Evolutionary conservation across 441 rosid species (phyloP).

Genomic region (Erodium texanum): DNA sequence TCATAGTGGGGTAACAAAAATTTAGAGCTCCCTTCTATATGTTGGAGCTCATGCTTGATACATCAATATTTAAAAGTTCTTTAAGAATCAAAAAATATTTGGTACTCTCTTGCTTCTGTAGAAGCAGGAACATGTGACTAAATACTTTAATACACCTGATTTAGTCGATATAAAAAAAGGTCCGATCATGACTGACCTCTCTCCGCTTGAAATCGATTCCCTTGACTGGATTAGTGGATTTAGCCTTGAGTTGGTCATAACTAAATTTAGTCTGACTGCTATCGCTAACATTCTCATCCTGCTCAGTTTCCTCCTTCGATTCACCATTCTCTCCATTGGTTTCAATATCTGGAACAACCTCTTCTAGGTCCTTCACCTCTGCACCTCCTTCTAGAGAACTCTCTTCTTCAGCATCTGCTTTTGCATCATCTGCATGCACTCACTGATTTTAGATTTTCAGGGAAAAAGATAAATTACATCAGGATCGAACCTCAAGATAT

Average conservation of each 20-base stretch:
- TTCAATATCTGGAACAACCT: slow-evolving; percentile 35
- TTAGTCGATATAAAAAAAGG: no score
- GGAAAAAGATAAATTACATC: neutral
- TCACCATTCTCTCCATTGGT: slow-evolving; percentile 35
- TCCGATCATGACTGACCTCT: slow-evolving; percentile 52
- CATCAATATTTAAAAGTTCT: no score
- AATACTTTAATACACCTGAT: no score
- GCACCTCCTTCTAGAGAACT: slow-evolving; percentile 28
- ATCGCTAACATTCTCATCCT: slow-evolving; percentile 34
- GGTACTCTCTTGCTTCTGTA: no score
- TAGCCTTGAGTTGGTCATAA: slow-evolving; percentile 80
- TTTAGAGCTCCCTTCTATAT: no score
- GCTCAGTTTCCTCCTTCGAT: slow-evolving; percentile 28
- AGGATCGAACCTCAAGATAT: neutral
- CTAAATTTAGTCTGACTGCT: slow-evolving; percentile 43
- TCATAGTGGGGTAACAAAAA: no score
- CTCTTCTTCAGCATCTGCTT: slow-evolving; percentile 34
- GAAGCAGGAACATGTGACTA: no score
- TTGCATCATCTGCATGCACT: slow-evolving; percentile 33
- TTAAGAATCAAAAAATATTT: no score
- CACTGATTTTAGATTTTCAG: slow-evolving; percentile 15
- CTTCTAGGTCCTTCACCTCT: slow-evolving; percentile 49
- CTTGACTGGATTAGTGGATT: slow-evolving; percentile 65
- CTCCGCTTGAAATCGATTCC: slow-evolving; percentile 62
- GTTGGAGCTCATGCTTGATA: no score